Conservation (phyloP, 1,139 yeast species). For the Eremothecium sinecaudum region DNA sequence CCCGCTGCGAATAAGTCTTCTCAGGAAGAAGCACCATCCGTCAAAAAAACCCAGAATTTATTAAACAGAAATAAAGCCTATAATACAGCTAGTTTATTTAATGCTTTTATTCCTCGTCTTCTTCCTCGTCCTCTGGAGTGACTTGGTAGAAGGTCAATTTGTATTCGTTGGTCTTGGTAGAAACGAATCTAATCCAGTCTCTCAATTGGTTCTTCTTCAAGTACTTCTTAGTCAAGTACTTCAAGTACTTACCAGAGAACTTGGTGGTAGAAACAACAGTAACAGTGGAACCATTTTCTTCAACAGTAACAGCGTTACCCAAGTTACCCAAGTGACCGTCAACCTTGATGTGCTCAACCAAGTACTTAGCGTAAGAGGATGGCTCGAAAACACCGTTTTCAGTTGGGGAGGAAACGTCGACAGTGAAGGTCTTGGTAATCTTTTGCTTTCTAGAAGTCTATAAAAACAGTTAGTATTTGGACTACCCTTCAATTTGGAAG, state of each 20-base stretch:
- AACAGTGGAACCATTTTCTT: conserved; percentile 73
- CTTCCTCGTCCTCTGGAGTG: conserved; percentile 94
- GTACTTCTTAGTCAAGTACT: conserved; percentile 99
- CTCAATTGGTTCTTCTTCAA: conserved; percentile 99
- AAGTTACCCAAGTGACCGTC: conserved; percentile 95
- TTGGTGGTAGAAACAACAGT: conserved; percentile 85
- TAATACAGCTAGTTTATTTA: conserved; percentile 4
- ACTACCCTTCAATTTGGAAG: conserved; percentile 11
- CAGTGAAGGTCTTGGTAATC: conserved; percentile 82
- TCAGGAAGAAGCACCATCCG: background rate
- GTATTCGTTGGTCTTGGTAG: conserved; percentile 93
- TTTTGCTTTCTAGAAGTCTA: conserved; percentile 74
- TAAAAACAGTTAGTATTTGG: conserved; percentile 5
- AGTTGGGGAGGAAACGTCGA: conserved; percentile 96
- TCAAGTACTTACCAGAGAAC: conserved; percentile 99
- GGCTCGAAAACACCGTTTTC: conserved; percentile 97
- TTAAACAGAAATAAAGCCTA: conserved; percentile 1
- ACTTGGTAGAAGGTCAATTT: conserved; percentile 99
- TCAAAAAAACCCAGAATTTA: conserved; percentile 2
- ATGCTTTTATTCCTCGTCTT: conserved; percentile 38
- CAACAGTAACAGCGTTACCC: conserved; percentile 86
- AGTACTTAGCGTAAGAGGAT: conserved; percentile 94
- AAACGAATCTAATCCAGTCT: conserved; percentile 99
- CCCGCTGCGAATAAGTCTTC: background rate
- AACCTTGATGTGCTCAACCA: conserved; percentile 98